Base-by-base conservation (phyloP, 2,329 filamentous ascomycete species). In the Stagonosporopsis chrysanthemi region DNA sequence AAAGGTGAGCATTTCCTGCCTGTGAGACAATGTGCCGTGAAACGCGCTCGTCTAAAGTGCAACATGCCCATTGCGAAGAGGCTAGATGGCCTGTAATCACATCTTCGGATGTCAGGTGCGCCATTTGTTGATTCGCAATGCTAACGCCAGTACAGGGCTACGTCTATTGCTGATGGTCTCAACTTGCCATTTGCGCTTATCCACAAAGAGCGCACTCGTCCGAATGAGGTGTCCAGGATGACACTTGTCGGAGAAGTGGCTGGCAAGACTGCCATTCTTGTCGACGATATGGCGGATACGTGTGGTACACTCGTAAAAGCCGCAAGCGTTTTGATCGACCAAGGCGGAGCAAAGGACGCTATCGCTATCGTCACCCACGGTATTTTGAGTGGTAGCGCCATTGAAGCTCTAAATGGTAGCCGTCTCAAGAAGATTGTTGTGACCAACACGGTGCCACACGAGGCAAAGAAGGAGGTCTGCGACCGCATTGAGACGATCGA, bases 271-370 rank as follows among this genome's bases (percentile, higher is more conserved):
- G 94, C 94, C 58, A 97, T 99, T 72, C 88, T 99, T 45, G 94
- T 99, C 44, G 94, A 98, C 75, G 94, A 98, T 75, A 97, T 98
- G 92, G 93, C 93, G 29, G 94, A 98, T 75, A 97, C 94, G 4
- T 97, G 93, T 76, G 92, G 92, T 66, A 97, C 92, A 1, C 82
- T 90, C 12, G 86, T 84, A 76, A 98, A 98, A 81, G 95, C 93
- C 2, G 95, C 94, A 15, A 88, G 91, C 55, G 94, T 93, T 0
- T 86, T 98, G 49, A 91, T 94, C 76, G 66, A 65, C 23, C 85
- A 91, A 68, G 89, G 97, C 71, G 91, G 92, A 29, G 94, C 95
- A 1, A 87, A 87, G 65, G 88, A 96, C 73, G 92, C 96, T 35
- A 91, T 96, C 62, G 95, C 95, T 23, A 96, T 98, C 65, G 95